Evolutionary conservation across 2,329 filamentous ascomycete genomes (phyloP).

Genomic region (Cladosporium sp.): DNA sequence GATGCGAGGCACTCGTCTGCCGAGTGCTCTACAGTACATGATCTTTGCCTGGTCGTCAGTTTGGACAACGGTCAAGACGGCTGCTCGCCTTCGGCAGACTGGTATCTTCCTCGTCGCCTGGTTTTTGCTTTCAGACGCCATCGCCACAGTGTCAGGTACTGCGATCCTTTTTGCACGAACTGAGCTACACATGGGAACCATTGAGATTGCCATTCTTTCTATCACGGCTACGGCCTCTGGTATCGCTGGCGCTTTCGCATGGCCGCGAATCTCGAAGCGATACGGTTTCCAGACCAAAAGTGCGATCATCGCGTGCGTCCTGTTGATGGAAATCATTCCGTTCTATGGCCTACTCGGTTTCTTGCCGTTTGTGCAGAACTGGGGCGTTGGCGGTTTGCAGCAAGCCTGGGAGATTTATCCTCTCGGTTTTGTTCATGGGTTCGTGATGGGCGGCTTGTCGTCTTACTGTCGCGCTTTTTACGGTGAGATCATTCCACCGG

Average conservation of each 20-base stretch:
- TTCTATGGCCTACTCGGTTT: slow-evolving; percentile 83
- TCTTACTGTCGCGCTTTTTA: slow-evolving; percentile 87
- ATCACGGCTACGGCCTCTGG: slow-evolving; percentile 82
- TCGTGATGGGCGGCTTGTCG: slow-evolving; percentile 82
- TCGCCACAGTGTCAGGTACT: slow-evolving; percentile 90
- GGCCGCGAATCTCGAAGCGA: slow-evolving; percentile 69
- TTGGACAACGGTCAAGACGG: slow-evolving; percentile 70
- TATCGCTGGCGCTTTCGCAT: slow-evolving; percentile 81
- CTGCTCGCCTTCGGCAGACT: slow-evolving; percentile 65
- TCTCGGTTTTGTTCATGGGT: slow-evolving; percentile 77
- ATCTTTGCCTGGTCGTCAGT: slow-evolving; percentile 76
- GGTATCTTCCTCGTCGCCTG: slow-evolving; percentile 74
- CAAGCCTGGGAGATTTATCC: slow-evolving; percentile 91
- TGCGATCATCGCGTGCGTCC: slow-evolving; percentile 79
- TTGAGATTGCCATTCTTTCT: slow-evolving; percentile 79
- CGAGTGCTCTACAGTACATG: slow-evolving; percentile 58
- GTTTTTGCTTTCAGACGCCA: slow-evolving; percentile 88
- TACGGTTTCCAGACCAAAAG: slow-evolving; percentile 69
- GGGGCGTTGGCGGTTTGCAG: slow-evolving; percentile 76
- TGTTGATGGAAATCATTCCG: slow-evolving; percentile 82
- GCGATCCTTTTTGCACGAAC: slow-evolving; percentile 92
- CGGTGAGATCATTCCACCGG: slow-evolving; percentile 83
- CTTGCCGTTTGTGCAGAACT: slow-evolving; percentile 66
- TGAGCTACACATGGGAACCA: slow-evolving; percentile 79
- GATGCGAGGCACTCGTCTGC: slow-evolving; percentile 17